Evolutionary conservation across 1,284 basidiomycete species (phyloP).

Genomic region (Vanrija sp.): DNA sequence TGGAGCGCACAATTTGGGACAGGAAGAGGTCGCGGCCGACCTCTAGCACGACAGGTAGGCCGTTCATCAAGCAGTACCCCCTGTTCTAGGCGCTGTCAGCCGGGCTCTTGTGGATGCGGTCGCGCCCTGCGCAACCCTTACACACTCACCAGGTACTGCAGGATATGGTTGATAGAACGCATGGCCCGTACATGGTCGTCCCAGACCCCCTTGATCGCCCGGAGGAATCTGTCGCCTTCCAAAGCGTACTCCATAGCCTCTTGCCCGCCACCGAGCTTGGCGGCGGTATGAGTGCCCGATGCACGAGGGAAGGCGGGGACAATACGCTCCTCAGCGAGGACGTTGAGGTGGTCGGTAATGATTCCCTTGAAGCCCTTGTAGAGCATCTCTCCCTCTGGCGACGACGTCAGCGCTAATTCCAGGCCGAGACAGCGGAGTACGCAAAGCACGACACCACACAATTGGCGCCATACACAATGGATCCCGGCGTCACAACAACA

Average conservation of each 20-base stretch:
- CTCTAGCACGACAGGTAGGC: constrained; percentile 75
- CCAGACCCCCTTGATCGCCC: constrained; percentile 82
- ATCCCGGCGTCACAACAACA: too few relatives aligned
- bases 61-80: constrained; percentile 67
- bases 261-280: constrained; percentile 36
- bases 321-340: constrained; percentile 71
- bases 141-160: constrained; percentile 86
- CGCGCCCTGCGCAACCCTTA: too few relatives aligned
- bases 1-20: constrained; percentile 70
- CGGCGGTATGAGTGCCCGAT: constrained; percentile 36
- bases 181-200: constrained; percentile 90
- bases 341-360: constrained; percentile 76
- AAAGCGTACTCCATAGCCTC: constrained; percentile 45
- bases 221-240: constrained; percentile 80
- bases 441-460: too few relatives aligned
- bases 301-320: constrained; percentile 73
- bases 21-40: constrained; percentile 82
- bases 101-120: background rate
- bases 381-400: constrained; percentile 47
- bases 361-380: constrained; percentile 83
- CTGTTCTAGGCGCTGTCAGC: constrained; percentile 67
- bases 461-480: too few relatives aligned
- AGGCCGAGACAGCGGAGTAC: too few relatives aligned
- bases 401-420: too few relatives aligned
- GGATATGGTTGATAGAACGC: constrained; percentile 80